phyloP scores from a whole-genome alignment of 148 eudicot species.

The Agrostemma githago region DNA sequence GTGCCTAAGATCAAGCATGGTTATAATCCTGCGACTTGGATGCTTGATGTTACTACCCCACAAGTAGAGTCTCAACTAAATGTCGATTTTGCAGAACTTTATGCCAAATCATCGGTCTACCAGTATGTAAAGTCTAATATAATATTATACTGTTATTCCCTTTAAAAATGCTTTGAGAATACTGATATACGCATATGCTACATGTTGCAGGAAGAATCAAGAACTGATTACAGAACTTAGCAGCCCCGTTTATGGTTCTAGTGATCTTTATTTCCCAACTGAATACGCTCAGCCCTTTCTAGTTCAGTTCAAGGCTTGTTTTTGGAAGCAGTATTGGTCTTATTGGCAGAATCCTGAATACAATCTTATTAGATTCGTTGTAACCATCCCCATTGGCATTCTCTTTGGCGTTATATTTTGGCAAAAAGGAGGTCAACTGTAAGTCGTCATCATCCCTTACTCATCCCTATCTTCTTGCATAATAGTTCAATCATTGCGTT shows the following conservation, averaged over 20 bases:
- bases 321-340: conserved; percentile 67
- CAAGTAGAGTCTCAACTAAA: conserved; percentile 40
- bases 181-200: background rate
- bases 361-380: conserved; percentile 44
- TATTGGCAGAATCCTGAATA: conserved; percentile 75
- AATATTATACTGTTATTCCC: background rate
- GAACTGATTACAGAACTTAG: conserved; percentile 44
- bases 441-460: conserved; percentile 22
- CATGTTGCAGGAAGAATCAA: conserved; percentile 46
- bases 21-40: conserved; percentile 80
- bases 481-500: no score
- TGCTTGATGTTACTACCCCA: conserved; percentile 55
- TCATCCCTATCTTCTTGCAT: background rate
- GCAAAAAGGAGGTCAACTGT: conserved; percentile 50
- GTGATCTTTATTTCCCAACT: conserved; percentile 51
- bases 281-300: conserved; percentile 47
- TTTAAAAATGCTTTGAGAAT: background rate
- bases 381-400: conserved; percentile 34
- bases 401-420: conserved; percentile 60
- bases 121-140: conserved; percentile 29
- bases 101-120: conserved; percentile 45
- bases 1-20: conserved; percentile 55
- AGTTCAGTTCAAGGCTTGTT: conserved; percentile 55
- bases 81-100: conserved; percentile 54
- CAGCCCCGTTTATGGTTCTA: conserved; percentile 34